Evolutionary conservation across 2,329 filamentous ascomycete genomes (phyloP), one percentile per base, ranked within the genome.

Genomic region (Arthroderma sp.): DNA sequence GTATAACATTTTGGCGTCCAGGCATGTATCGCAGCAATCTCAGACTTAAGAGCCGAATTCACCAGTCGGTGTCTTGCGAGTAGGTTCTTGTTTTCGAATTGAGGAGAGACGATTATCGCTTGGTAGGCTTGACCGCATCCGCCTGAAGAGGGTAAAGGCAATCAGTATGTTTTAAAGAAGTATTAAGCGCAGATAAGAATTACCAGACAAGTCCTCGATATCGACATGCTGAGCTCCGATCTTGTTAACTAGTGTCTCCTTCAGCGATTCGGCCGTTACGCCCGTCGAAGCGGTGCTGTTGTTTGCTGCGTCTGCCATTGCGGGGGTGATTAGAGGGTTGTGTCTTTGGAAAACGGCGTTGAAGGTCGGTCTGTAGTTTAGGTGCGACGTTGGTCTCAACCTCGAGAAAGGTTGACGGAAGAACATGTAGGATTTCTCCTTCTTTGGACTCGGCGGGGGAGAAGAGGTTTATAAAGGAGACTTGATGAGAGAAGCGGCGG

Each of bases 1-100:
- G 88, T 95, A 68, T 87, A 83, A 63, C 88, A 94, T 67, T 87
- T 93, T 29, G 87, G 85, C 45, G 85, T 93, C 88, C 88, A 95
- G 34, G 88, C 88, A 69, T 95, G 88, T 55, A 95, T 94, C 52
- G 76, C 77, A 10, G 85, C 84, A 61, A 95, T 94, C 67, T 95
- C 87, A 39, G 81, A 76, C 68, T 87, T 89, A 55, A 95, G 71
- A 4, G 80, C 79, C 10, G 74, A 74, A 65, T 95, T 94, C 55
- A 94, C 87, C 50, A 93, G 73, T 37, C 88, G 80, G 65, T 94
- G 85, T 46, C 88, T 77, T 60, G 86, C 86, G 47, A 95, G 77
- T 43, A 84, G 84, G 58, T 70, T 83, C 63, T 83, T 81, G 55
- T 78, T 79, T 45, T 74, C 70, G 61, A 86, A 87, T 46, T 77